These are phyloP conservation scores for Neurospora crassa DNA, from an alignment of 2,329 filamentous ascomycete species.

Conservation along the genomic window DNA sequence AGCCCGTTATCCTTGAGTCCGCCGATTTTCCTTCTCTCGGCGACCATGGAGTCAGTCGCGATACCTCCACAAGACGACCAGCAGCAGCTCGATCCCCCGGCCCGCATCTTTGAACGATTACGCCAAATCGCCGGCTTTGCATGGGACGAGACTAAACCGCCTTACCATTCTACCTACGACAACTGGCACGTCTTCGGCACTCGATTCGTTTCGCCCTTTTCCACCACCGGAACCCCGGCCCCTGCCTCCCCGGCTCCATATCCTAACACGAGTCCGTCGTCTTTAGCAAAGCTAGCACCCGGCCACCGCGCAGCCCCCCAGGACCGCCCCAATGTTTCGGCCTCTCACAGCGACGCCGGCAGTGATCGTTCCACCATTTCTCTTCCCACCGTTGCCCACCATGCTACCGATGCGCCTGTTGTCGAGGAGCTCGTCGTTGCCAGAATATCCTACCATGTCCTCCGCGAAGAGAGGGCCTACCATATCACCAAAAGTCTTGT, in stretches of 20 bases:
- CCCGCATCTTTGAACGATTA: constrained; percentile 62
- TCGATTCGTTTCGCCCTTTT: constrained; percentile 43
- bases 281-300: constrained; percentile 28
- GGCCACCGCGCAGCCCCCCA: constrained; percentile 31
- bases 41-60: constrained; percentile 42
- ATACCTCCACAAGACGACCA: constrained; percentile 36
- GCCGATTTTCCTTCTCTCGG: constrained; percentile 15
- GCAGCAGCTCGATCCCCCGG: constrained; percentile 50
- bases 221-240: constrained; percentile 28
- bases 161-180: constrained; percentile 66
- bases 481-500: constrained; percentile 70
- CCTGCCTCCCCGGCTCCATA: constrained; percentile 20
- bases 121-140: constrained; percentile 64
- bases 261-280: constrained; percentile 34
- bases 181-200: constrained; percentile 71
- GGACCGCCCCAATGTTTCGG: constrained; percentile 22
- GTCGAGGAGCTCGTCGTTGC: constrained; percentile 64
- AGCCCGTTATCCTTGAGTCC: constrained; percentile 16
- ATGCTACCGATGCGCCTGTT: constrained; percentile 40
- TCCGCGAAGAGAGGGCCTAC: constrained; percentile 80
- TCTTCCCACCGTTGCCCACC: constrained; percentile 20
- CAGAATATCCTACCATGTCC: constrained; percentile 69
- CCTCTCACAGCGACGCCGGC: constrained; percentile 28
- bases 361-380: constrained; percentile 30
- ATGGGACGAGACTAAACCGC: constrained; percentile 58